Conservation (phyloP, 2,329 filamentous ascomycete genomes). For the Graphiopsis chlorocephala region DNA sequence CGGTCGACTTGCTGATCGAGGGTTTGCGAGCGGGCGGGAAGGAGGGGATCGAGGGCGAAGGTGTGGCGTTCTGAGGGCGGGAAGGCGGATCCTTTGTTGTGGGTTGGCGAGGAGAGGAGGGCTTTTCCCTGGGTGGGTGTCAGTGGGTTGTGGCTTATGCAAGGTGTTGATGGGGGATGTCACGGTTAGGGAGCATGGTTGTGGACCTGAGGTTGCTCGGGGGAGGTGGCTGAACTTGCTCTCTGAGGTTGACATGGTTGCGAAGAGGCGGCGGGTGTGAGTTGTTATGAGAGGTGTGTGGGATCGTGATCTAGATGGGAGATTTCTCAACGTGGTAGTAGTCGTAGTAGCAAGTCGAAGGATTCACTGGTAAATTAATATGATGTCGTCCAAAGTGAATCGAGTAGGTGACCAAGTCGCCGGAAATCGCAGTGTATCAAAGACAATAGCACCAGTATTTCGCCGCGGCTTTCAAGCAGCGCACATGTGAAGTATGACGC, state of each 20-base stretch:
- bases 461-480: neutral
- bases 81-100: conserved; percentile 85
- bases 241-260: neutral
- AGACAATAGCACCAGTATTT: neutral
- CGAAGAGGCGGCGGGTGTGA: neutral
- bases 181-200: neutral
- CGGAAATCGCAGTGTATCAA: neutral
- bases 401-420: neutral
- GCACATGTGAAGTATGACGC: neutral
- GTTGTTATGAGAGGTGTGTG: neutral
- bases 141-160: neutral
- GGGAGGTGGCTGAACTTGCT: neutral
- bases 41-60: conserved; percentile 70
- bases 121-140: conserved; percentile 37
- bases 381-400: neutral
- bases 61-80: conserved; percentile 62
- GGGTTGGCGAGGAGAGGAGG: conserved; percentile 63
- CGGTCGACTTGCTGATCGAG: conserved; percentile 72
- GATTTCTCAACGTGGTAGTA: neutral
- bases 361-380: neutral
- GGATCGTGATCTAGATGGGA: neutral
- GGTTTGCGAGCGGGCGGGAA: conserved; percentile 70
- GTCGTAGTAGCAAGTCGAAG: neutral
- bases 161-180: neutral
- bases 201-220: neutral